Base-by-base conservation (phyloP, 345 rosid species). In the Litchi chinensis region DNA sequence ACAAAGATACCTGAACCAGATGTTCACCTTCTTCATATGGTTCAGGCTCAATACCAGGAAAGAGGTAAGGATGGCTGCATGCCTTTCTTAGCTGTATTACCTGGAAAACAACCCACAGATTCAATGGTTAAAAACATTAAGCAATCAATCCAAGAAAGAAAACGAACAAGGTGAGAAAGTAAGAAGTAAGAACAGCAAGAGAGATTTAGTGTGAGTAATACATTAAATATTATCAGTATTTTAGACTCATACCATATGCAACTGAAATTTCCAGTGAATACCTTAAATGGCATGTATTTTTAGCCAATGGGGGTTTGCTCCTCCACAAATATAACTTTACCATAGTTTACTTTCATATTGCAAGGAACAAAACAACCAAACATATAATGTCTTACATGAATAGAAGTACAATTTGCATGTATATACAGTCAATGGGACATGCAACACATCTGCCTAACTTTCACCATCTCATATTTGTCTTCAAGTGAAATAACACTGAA, bases 11-110 rank as follows among this genome's bases (percentile, higher is more conserved):
- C 98, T 93, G 93, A 82, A 90, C 89, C 50, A 95, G 91, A 84
- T 95, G 98, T 86, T 94, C 97, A 68, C 94, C 98, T 80, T 93
- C 98, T 89, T 93, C 90, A 73, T 83, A 95, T 70, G 98, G 98
- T 83, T 93, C 97, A 8, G 97, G 94, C 83, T 95, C 98, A 64
- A 95, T 95, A 70, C 98, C 95, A 65, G 94, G 97, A 83, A 95
- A 95, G 78, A 95, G 93, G 81, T 93, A 95, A 79, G 97, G 97
- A 81, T 93, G 98, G 86, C 98, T 93, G 80, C 97, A 93, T 71
- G 98, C 91, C 89, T 95, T 95, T 76, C 98, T 84, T 63, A 93
- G 88, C 77, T 93, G 98, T 73, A 95, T 86, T 68, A 95, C 97
- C 98, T 93, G 75, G 68, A 73, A 73, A 59, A 83, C 56, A 73